phyloP scores from a whole-genome alignment of 2,329 filamentous ascomycete species.

The Cucurbitaria berberidis region DNA sequence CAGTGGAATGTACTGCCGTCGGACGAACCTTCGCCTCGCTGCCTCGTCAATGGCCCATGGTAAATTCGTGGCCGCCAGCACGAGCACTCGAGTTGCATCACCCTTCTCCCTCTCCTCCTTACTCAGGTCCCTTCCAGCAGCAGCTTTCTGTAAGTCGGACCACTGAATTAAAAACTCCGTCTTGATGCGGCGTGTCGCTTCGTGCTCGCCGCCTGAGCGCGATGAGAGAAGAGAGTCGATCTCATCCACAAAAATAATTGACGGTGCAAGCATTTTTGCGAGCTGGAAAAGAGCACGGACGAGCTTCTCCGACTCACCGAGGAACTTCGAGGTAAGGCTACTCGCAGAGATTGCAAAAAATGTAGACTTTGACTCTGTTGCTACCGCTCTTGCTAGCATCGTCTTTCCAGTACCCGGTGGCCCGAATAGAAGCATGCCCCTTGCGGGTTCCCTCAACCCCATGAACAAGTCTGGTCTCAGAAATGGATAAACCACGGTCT shows the following conservation, averaged over 20 bases:
- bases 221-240: conserved; percentile 93
- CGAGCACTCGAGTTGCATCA: conserved; percentile 86
- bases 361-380: conserved; percentile 90
- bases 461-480: conserved; percentile 94
- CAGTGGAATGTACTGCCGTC: conserved; percentile 93
- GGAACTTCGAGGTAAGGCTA: conserved; percentile 91
- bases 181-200: conserved; percentile 92
- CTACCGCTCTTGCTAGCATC: conserved; percentile 93
- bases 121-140: conserved; percentile 77
- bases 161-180: conserved; percentile 98
- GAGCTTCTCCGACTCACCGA: conserved; percentile 95
- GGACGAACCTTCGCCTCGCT: conserved; percentile 85
- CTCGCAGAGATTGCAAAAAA: conserved; percentile 98
- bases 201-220: conserved; percentile 84
- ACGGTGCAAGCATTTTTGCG: conserved; percentile 87
- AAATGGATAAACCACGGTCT: conserved; percentile 97
- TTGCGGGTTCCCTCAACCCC: conserved; percentile 89
- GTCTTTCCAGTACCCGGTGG: conserved; percentile 98
- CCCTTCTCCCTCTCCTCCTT: conserved; percentile 73
- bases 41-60: conserved; percentile 99
- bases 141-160: conserved; percentile 91
- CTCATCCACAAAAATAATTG: conserved; percentile 98
- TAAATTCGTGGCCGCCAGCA: conserved; percentile 92
- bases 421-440: conserved; percentile 94
- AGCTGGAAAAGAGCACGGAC: conserved; percentile 89